Conservation (phyloP, 345 rosid genomes). For the Rhodamnia rubescens region DNA sequence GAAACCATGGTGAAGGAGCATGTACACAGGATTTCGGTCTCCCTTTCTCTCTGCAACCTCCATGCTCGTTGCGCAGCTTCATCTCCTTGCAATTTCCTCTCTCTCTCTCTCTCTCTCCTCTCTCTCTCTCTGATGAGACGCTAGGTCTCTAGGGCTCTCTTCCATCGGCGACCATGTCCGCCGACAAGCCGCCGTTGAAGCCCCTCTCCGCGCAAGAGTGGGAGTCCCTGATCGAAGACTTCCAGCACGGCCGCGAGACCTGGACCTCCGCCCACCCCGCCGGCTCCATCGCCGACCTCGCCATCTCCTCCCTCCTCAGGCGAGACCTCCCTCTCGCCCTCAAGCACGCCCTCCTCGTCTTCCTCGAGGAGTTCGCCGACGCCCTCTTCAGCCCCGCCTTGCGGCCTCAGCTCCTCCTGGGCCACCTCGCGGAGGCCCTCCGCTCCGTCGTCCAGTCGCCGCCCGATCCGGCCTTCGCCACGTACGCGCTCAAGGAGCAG, state of each 20-base stretch:
- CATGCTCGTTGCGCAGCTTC: not conserved
- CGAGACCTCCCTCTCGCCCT: slow-evolving; percentile 60
- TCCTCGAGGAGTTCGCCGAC: slow-evolving; percentile 66
- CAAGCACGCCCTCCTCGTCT: slow-evolving; percentile 60
- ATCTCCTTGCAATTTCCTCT: not conserved
- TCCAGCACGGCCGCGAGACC: slow-evolving; percentile 53
- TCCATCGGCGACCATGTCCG: not conserved
- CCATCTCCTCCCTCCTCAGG: slow-evolving; percentile 49
- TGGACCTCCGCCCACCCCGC: slow-evolving; percentile 34
- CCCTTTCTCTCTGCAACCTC: not conserved
- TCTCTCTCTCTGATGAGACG: not conserved
- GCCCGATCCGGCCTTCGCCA: slow-evolving; percentile 28
- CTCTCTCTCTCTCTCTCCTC: not conserved
- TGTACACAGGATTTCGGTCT: not conserved
- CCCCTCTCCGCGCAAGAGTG: slow-evolving; percentile 62
- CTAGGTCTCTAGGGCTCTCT: not conserved
- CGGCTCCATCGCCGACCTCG: slow-evolving; percentile 38
- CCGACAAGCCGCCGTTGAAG: slow-evolving; percentile 27
- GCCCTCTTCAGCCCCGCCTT: slow-evolving; percentile 13
- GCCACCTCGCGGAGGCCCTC: slow-evolving; percentile 58
- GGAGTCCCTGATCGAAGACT: slow-evolving; percentile 70
- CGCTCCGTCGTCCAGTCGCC: slow-evolving; percentile 66
- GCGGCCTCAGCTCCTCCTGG: slow-evolving; percentile 14
- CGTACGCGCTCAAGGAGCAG: slow-evolving; percentile 66
- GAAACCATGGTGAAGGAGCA: not conserved